Conservation (phyloP, 768 basidiomycete genomes). For the Xerocomus potaroensis region DNA sequence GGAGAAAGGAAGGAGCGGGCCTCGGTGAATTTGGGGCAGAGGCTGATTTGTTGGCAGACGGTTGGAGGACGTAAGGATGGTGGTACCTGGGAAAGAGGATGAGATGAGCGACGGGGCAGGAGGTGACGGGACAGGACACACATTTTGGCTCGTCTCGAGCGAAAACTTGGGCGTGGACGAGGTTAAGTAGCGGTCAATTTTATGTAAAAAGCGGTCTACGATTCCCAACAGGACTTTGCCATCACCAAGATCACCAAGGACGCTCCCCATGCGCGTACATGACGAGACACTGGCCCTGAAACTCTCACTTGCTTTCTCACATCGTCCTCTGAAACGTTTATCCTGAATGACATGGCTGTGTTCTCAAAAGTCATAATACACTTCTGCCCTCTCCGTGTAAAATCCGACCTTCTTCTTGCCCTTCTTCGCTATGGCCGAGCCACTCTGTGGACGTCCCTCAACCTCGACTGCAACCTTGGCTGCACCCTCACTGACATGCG, state of each 20-base stretch:
- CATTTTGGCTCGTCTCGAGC: no score
- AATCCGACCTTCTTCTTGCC: constrained; percentile 67
- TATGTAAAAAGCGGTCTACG: no score
- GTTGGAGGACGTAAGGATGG: constrained; percentile 20
- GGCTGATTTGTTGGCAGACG: constrained; percentile 19
- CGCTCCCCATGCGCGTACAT: neutral
- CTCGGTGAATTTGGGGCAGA: constrained; percentile 27
- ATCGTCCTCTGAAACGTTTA: constrained; percentile 14
- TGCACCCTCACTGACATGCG: constrained; percentile 13
- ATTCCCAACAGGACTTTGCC: no score
- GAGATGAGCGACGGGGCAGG: no score
- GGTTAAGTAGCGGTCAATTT: no score
- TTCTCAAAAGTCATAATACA: constrained; percentile 68
- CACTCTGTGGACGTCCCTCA: constrained; percentile 30
- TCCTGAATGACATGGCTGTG: no score
- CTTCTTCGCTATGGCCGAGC: constrained; percentile 33
- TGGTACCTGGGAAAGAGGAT: no score
- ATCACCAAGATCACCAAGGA: no score
- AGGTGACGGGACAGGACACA: no score
- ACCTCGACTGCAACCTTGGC: constrained; percentile 44
- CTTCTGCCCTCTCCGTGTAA: constrained; percentile 58
- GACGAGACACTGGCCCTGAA: neutral
- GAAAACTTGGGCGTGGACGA: no score
- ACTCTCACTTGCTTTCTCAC: neutral
- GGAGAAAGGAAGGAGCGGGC: constrained; percentile 6